Base-by-base conservation (phyloP, 2,329 filamentous ascomycete genomes). In the Exophiala phaeomuriformis region DNA sequence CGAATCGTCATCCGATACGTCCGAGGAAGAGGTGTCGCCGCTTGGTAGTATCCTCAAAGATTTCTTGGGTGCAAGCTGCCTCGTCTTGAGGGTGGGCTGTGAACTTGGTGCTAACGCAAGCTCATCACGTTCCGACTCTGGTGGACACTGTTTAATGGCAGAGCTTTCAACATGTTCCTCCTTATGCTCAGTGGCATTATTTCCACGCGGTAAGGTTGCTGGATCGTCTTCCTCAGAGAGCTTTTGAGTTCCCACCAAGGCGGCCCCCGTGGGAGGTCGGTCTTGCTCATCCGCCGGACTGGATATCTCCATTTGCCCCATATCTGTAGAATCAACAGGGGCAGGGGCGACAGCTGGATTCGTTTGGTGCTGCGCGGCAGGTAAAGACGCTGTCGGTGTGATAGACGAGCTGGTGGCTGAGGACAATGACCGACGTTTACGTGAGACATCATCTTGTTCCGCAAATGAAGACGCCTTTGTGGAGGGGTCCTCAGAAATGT, bases 1-100 rank as follows among this genome's bases (percentile, higher is more conserved):
- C 10, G 82, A 85, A 65, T 93, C 88, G 67, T 91, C 87, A n/a
- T 86, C 84, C 29, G 71, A 77, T 39, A 81, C 71, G 65, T 79
- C 78, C 40, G 77, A 59, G 8, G 52, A 37, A 28, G 54, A 74
- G 19, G 68, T 64, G 49, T 73, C 69, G 6, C 68, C 47, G 4
- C 40, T 49, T 28, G 53, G 28, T 10, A 49, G 37, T 10, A 61
- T 61, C 32, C 50, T 46, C n/a, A 59, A 42, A 33, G 59, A 49
- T 30, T 55, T 30, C 29, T 51, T 50, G 40, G 46, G 44, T 39
- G 40, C 49, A 2, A 33, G 30, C 5, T 49, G 57, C 27, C 51
- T 46, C 31, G 42, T 33, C 46, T 47, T 48, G 36, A n/a, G 31
- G 2, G 52, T 43, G 6, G 46, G 42, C 9, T 30, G 32, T 5